Evolutionary conservation across 805 yeast genomes (phyloP), one percentile per base, ranked within the genome.

Genomic region (Pachysolen tannophilus): DNA sequence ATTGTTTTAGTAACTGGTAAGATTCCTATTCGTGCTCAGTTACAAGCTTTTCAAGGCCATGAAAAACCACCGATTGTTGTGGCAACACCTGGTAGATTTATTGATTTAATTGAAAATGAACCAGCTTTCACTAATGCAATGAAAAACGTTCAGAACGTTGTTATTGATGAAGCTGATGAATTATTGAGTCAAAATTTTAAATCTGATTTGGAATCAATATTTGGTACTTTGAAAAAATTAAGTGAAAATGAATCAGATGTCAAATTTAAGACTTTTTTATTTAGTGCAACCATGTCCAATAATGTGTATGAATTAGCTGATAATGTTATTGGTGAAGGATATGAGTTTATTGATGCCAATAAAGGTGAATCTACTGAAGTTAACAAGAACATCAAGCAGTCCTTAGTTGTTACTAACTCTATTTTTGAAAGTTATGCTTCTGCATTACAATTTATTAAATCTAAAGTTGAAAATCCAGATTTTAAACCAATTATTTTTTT

Each of bases 141-240:
- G 54, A 53, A 56, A 26, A 56, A 63, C 35, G 63, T 88, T 37
- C 69, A 69, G 40, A 73, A 78, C 48, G 67, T 83, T 41, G 79
- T 87, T 26, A 74, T 85, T 43, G 97, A 88, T 56, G 97, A 88
- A 62, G 96, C 96, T 26, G 97, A 88, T 60, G 73, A 92, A 47
- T 61, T 88, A 34, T 66, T 88, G 41, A 92, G 82, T 55, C 77
- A 75, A 41, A 94, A 94, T 13, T 88, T 90, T 55, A 77, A 72
- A 48, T 72, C 69, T 26, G 81, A 75, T 42, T 64, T 88, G 40
- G 66, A 69, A 37, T 61, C 64, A 18, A 78, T 87, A 37, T 72
- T 81, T 29, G 59, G 60, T 9, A 54, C 48, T 26, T 58, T 84
- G 42, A 67, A 36, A 36, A 39, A 28, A 32, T 42, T 47, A 42